Conservation (phyloP, 208 protist species). For the Novymonas esmeraldas region DNA sequence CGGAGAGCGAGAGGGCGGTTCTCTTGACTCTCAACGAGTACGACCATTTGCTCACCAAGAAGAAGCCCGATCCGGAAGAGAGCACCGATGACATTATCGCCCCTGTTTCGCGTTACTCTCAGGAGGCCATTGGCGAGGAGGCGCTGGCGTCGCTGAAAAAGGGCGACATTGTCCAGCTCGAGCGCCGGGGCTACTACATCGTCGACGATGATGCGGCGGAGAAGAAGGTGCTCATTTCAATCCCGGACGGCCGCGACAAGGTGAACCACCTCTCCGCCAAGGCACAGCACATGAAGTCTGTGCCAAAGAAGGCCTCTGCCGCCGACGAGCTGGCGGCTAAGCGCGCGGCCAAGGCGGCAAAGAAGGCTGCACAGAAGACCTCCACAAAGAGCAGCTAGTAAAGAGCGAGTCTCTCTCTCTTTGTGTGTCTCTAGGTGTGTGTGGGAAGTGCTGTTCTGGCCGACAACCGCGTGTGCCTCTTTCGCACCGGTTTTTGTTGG, state of each 20-base stretch:
- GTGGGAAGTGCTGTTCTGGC: slow-evolving; percentile 3
- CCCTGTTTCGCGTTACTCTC: slow-evolving; percentile 77
- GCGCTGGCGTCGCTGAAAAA: slow-evolving; percentile 87
- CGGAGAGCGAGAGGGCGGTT: slow-evolving; percentile 75
- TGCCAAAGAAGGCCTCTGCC: slow-evolving; percentile 61
- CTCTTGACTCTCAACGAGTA: slow-evolving; percentile 91
- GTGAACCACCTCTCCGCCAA: slow-evolving; percentile 92
- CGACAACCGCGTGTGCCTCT: background rate
- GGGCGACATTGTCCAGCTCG: slow-evolving; percentile 96
- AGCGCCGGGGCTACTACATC: slow-evolving; percentile 98
- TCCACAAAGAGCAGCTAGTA: slow-evolving; percentile 30
- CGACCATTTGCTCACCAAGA: slow-evolving; percentile 97
- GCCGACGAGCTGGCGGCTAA: slow-evolving; percentile 85
- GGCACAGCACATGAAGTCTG: slow-evolving; percentile 88
- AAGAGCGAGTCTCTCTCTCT: background rate
- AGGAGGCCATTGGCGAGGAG: slow-evolving; percentile 88
- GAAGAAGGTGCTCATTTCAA: slow-evolving; percentile 77
- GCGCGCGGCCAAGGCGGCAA: slow-evolving; percentile 83
- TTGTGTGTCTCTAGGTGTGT: background rate
- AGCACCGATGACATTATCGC: slow-evolving; percentile 94
- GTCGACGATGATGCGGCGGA: slow-evolving; percentile 73
- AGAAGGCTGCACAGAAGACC: slow-evolving; percentile 84
- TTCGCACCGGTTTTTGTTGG: background rate
- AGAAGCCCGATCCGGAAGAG: slow-evolving; percentile 96
- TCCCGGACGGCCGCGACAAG: slow-evolving; percentile 91